Base-by-base conservation (phyloP, 2,329 filamentous ascomycete species). In the Aureobasidium sp. region DNA sequence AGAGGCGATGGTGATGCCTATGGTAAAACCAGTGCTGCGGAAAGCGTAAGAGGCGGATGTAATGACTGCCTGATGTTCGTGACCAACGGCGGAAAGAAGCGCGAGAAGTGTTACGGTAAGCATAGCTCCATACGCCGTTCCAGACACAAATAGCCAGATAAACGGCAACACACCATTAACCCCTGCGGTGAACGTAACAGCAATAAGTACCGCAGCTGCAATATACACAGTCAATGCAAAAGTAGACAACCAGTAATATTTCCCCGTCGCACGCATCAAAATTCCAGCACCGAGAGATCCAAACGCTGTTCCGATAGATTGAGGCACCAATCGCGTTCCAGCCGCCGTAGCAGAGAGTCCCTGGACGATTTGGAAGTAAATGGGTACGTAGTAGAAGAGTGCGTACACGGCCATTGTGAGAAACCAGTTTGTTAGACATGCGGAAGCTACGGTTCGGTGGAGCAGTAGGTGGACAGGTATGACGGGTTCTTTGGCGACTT, bases 21-120 rank as follows among this genome's bases (percentile, higher is more conserved):
- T 87, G 0, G 91, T 92, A 45, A 87, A 89, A 7, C 92, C 92
- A 0, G 92, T 92, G n/a, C 89, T 91, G 43, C 92, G 87, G 77
- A 93, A 94, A 0, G 91, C 91, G 71, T 94, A 97, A 0, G 91
- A 95, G 0, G 93, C 92, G 1, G 92, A 93, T 0, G 94, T 97
- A 71, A 97, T 89, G 60, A 97, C 93, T 6, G 95, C 94, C 77
- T 97, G 94, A 70, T 95, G 88, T 16, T 91, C 85, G 77, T 97
- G 94, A 43, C 93, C 91, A 9, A 97, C 93, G 0, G 94, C 90
- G 0, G 92, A 89, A 59, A 97, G 93, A 69, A 95, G 90, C 0
- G 93, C 92, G 9, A 97, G 85, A 18, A 97, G 83, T 0, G 93
- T 96, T 16, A 92, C 87, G 0, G 94, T 97, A 48, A 97, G 84